Percentiles rank a stretch among this genome's conserved stretches.
Evolutionary conservation across 1,284 basidiomycete genomes (phyloP).

Genomic region (Moesziomyces globuligerus): DNA sequence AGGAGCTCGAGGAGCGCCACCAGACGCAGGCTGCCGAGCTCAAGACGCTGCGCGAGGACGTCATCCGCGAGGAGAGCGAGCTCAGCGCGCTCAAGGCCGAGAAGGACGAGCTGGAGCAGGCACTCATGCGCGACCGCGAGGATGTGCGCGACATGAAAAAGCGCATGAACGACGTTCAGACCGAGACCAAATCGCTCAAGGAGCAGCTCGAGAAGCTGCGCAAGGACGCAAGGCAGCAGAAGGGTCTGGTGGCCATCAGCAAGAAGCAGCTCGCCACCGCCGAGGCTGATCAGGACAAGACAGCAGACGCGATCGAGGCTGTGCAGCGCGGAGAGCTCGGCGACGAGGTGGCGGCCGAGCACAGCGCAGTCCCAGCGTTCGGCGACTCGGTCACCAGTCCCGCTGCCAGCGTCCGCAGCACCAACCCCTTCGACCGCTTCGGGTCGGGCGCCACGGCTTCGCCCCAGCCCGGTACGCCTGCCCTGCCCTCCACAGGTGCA

Average conservation of each 20-base stretch:
- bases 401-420: conserved; percentile 75
- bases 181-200: conserved; percentile 79
- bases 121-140: conserved; percentile 90
- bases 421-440: conserved; percentile 91
- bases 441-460: conserved; percentile 14
- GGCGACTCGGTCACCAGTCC: conserved; percentile 63
- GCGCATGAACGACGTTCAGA: conserved; percentile 81
- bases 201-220: conserved; percentile 84
- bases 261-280: conserved; percentile 90
- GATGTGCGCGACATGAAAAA: conserved; percentile 87
- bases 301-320: conserved; percentile 73
- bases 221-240: conserved; percentile 95
- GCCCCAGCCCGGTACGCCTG: conserved; percentile 22
- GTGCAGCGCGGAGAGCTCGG: conserved; percentile 70
- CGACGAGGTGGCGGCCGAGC: conserved; percentile 67
- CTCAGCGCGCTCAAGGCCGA: conserved; percentile 87
- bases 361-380: conserved; percentile 45
- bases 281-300: conserved; percentile 79
- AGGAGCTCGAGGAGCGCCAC: conserved; percentile 78
- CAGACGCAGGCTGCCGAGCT: conserved; percentile 80
- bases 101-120: conserved; percentile 90
- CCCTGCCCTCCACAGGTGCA: not conserved
- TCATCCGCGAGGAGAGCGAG: conserved; percentile 91
- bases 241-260: conserved; percentile 90
- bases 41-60: conserved; percentile 78